Conservation (phyloP, 2,329 filamentous ascomycete genomes). For the Emericellopsis cladophorae region DNA sequence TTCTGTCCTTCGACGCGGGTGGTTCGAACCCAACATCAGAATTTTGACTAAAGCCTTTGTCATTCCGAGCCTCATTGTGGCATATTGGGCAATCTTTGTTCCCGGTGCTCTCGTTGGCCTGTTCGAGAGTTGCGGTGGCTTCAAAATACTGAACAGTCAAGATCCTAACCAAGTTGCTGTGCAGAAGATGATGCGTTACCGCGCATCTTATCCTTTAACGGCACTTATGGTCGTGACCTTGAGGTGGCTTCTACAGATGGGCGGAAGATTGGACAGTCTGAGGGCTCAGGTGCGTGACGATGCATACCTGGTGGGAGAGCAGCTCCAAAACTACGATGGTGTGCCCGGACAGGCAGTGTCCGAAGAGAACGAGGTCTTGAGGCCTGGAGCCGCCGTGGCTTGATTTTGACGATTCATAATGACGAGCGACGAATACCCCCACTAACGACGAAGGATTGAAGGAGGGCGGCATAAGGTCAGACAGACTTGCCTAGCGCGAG, state of each 20-base stretch:
- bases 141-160: neutral
- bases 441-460: neutral
- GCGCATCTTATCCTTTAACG: slow-evolving; percentile 58
- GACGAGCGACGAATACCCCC: neutral
- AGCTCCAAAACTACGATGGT: slow-evolving; percentile 81
- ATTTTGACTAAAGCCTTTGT: slow-evolving; percentile 79
- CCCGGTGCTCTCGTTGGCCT: slow-evolving; percentile 27
- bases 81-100: slow-evolving; percentile 44
- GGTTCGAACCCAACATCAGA: slow-evolving; percentile 63
- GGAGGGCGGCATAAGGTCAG: neutral
- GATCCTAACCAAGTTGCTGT: slow-evolving; percentile 12
- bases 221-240: slow-evolving; percentile 33
- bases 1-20: slow-evolving; percentile 62
- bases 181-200: slow-evolving; percentile 27
- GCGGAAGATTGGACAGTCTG: slow-evolving; percentile 42
- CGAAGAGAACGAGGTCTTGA: neutral
- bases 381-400: neutral
- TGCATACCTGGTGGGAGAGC: slow-evolving; percentile 88
- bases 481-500: no score
- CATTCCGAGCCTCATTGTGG: slow-evolving; percentile 57
- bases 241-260: slow-evolving; percentile 42
- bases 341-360: slow-evolving; percentile 11
- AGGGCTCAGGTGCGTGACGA: slow-evolving; percentile 77
- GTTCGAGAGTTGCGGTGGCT: slow-evolving; percentile 4
- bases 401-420: neutral